Evolutionary conservation across 2,329 filamentous ascomycete species (phyloP).

Genomic region (Fusarium annulatum): DNA sequence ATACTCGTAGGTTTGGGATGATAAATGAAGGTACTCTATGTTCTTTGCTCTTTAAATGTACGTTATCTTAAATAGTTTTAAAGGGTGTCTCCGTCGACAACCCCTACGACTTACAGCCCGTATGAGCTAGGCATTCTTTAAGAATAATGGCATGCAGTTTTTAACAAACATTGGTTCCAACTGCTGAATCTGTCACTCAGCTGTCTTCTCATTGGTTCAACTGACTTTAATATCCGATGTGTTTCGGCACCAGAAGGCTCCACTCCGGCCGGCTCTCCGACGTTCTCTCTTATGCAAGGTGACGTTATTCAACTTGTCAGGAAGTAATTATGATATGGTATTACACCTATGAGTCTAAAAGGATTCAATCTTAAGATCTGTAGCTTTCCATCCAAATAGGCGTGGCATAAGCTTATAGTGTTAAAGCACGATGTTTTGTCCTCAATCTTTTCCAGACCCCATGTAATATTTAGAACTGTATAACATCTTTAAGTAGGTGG

Average conservation of each 20-base stretch:
- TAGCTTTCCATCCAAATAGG: background rate
- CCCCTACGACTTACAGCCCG: background rate
- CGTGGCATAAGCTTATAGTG: background rate
- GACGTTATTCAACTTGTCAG: background rate
- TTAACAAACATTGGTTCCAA: background rate
- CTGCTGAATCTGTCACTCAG: slow-evolving; percentile 28
- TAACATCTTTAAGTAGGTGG: background rate
- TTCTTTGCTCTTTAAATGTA: background rate
- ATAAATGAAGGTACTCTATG: background rate
- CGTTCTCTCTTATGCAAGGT: background rate
- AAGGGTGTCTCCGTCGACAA: background rate
- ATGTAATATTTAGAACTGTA: background rate
- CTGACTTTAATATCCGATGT: slow-evolving; percentile 33
- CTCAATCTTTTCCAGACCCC: background rate
- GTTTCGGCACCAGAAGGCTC: slow-evolving; percentile 24
- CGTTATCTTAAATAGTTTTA: slow-evolving; percentile 5
- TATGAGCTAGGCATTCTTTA: slow-evolving; percentile 8
- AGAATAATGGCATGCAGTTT: background rate
- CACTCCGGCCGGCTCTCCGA: slow-evolving; percentile 2
- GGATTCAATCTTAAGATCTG: background rate
- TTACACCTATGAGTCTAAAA: background rate
- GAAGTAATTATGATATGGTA: background rate
- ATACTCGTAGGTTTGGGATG: background rate
- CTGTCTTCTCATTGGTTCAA: slow-evolving; percentile 36
- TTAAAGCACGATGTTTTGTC: background rate